phyloP scores from a whole-genome alignment of 495 filamentous ascomycete species.

The Terfezia boudieri region DNA sequence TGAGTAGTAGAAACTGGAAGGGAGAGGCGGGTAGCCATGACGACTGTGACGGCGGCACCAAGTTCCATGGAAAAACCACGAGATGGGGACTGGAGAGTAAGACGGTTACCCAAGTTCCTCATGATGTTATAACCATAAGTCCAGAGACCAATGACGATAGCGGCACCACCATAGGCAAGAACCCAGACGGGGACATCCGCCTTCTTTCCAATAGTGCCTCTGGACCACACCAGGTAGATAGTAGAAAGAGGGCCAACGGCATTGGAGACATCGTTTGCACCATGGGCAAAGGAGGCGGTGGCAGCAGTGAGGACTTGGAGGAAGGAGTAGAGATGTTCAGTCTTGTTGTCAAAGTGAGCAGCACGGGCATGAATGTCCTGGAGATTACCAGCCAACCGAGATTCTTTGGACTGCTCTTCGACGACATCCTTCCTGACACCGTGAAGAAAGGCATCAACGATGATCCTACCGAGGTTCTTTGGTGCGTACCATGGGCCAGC shows the following conservation, averaged over 20 bases:
- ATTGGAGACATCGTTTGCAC: constrained; percentile 60
- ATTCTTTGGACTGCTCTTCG: constrained; percentile 23
- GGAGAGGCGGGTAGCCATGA: constrained; percentile 36
- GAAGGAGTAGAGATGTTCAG: constrained; percentile 57
- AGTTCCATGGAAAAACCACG: constrained; percentile 49
- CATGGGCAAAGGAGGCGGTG: constrained; percentile 57
- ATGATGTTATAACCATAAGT: constrained; percentile 56
- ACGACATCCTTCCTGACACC: constrained; percentile 41
- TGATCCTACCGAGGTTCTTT: constrained; percentile 23
- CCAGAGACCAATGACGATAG: constrained; percentile 40
- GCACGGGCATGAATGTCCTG: constrained; percentile 37
- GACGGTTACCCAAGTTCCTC: constrained; percentile 41
- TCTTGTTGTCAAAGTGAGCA: constrained; percentile 47
- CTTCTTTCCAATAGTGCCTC: constrained; percentile 26
- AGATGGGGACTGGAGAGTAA: constrained; percentile 45
- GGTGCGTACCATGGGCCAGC: constrained; percentile 21
- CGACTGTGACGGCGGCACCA: constrained; percentile 43
- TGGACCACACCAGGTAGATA: constrained; percentile 44
- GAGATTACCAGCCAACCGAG: constrained; percentile 30
- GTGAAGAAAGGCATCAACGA: constrained; percentile 30
- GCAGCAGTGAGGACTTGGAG: constrained; percentile 52
- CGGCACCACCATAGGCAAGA: constrained; percentile 34
- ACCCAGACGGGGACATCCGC: constrained; percentile 43
- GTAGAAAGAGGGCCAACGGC: constrained; percentile 52
- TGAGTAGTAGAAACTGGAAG: constrained; percentile 38